A percentile compares a stretch with the other conserved stretches of the same genome.
phyloP scores from a whole-genome alignment of 2,329 filamentous ascomycete species.

The Colletotrichum lupini region DNA sequence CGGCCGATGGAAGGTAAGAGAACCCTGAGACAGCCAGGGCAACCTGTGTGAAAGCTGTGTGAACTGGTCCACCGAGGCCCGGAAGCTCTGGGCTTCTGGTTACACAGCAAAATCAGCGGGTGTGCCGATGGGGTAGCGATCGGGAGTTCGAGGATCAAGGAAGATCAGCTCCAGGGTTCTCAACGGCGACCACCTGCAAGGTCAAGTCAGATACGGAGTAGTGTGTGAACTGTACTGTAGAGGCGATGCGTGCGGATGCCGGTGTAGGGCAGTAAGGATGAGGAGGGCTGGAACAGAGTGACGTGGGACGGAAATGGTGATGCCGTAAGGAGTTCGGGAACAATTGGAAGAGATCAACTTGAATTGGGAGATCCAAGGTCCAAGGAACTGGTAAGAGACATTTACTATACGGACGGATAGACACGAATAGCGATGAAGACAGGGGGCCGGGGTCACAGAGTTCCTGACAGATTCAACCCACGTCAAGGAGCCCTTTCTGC shows the following conservation, averaged over 20 bases:
- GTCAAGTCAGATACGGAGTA: not conserved
- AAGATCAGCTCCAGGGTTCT: constrained; percentile 17
- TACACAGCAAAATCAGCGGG: not conserved
- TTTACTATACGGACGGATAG: not conserved
- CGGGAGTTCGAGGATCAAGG: not conserved
- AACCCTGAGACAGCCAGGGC: constrained; percentile 11
- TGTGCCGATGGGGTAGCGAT: not conserved
- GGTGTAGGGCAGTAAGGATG: constrained; percentile 12
- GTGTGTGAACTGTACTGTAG: no score
- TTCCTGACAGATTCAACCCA: constrained; percentile 11
- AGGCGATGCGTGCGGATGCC: not conserved
- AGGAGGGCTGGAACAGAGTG: not conserved
- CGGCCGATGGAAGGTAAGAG: constrained; percentile 14
- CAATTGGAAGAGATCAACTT: constrained; percentile 13
- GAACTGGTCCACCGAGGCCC: constrained; percentile 8
- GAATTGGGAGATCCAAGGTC: not conserved
- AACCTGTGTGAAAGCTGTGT: not conserved
- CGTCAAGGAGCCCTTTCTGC: constrained; percentile 17
- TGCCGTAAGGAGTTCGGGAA: constrained; percentile 24
- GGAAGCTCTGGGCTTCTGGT: not conserved
- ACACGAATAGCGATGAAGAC: not conserved
- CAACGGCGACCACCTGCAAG: not conserved
- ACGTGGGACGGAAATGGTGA: constrained; percentile 7
- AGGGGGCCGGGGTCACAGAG: constrained; percentile 16
- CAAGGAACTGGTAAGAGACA: not conserved